Percentiles rank a stretch among this genome's conserved stretches.
phyloP scores from a whole-genome alignment of 805 yeast species.

The Candida broadrunensis region DNA sequence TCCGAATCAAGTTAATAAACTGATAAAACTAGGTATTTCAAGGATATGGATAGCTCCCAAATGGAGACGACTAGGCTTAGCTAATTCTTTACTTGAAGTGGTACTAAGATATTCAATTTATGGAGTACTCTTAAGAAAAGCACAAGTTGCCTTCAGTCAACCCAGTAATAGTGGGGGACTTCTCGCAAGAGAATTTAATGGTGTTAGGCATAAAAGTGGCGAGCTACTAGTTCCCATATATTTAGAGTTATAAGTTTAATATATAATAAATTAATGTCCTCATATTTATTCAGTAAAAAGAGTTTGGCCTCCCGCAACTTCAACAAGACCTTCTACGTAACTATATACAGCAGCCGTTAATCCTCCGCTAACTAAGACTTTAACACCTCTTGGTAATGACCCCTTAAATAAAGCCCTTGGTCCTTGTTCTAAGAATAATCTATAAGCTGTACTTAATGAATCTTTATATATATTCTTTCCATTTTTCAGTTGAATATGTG shows the following conservation, averaged over 20 bases:
- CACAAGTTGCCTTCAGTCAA: constrained; percentile 66
- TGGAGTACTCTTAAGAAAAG: constrained; percentile 43
- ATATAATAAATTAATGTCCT: background rate
- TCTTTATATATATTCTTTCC: constrained; percentile 58
- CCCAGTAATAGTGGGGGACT: constrained; percentile 65
- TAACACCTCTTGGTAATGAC: constrained; percentile 36
- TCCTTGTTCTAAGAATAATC: constrained; percentile 30
- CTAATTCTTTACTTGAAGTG: constrained; percentile 39
- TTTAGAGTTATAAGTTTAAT: constrained; percentile 5
- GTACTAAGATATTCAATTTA: constrained; percentile 45
- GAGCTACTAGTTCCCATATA: constrained; percentile 50
- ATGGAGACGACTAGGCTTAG: constrained; percentile 53
- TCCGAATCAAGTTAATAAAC: constrained; percentile 38
- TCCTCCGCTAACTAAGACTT: constrained; percentile 40
- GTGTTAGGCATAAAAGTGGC: constrained; percentile 53
- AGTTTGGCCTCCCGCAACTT: constrained; percentile 28
- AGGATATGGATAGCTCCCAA: constrained; percentile 43
- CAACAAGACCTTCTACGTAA: constrained; percentile 29
- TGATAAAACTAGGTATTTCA: constrained; percentile 35
- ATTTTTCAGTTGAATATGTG: constrained; percentile 79
- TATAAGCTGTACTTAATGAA: constrained; percentile 48
- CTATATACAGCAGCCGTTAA: constrained; percentile 38
- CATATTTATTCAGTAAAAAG: constrained; percentile 20
- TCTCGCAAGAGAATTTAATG: constrained; percentile 55
- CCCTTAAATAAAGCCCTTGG: constrained; percentile 31